Base-by-base conservation (phyloP, 2,329 filamentous ascomycete species). In the Pyrenochaeta sp. region DNA sequence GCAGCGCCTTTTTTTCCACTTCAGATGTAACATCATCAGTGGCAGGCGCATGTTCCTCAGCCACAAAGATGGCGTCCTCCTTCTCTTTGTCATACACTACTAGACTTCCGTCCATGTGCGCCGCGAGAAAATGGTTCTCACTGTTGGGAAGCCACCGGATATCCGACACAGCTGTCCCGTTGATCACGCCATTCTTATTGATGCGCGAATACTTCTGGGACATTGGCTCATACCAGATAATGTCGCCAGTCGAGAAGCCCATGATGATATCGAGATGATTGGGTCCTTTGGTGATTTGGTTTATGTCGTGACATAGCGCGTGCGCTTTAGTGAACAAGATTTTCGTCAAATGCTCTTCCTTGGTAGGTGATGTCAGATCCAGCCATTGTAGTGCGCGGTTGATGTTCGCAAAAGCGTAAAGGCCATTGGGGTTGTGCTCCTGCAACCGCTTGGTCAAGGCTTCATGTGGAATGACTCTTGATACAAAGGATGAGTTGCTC, bases 41-140 rank as follows among this genome's bases (percentile, higher is more conserved):
- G 7, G 67, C 51, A 7, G 66, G 52, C 27, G 65, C 52, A 48
- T 66, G 64, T 9, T 90, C 85, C 73, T 96, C 92, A 0, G 90
- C 85, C 2, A 87, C 83, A 70, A 97, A 95, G 1, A 88, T 83
- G 0, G 89, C 88, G 74, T 97, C 93, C 64, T 97, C 93, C 75
- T 95, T 97, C 73, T 97, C 93, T 79, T 98, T 99, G 78, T 99
- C 95, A 68, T 98, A 99, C 1, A 98, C 92, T 2, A 99, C 86
- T 44, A 99, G 78, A 2, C 90, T 90, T 1, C 95, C 95, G 72
- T 99, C 93, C 83, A 92, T 91, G 75, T 98, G 93, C 10, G 93
- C 90, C 10, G 93, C 93, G 45, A 99, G 83, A 72, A 99, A 98
- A 13, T 97, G 82, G 64, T 91, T 96, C 72, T 99, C 95, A 6